Evolutionary conservation across 768 basidiomycete genomes (phyloP), one percentile per base, ranked within the genome.

Genomic region (Lactarius sanguifluus): DNA sequence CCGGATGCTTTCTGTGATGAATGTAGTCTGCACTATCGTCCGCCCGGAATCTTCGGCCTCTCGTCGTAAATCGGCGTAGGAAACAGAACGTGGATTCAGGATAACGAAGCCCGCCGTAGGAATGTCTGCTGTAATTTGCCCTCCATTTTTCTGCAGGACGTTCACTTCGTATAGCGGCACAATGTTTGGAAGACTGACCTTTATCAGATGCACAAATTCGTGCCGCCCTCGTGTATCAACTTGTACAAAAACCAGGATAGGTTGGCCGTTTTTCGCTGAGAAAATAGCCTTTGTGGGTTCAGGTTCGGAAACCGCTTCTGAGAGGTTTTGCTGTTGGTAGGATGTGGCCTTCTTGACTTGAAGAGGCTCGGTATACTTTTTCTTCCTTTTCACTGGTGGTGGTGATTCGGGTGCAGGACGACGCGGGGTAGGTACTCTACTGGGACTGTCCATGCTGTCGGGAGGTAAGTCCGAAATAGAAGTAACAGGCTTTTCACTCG

Each of bases 71-170:
- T 79, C 80, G 25, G 77, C 77, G 65, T 84, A 88, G 8, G 80
- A 80, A 69, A 80, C 81, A 20, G 84, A 82, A 30, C 80, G 79
- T 23, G 81, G 73, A 59, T 81, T 82, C 45, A 91, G 76, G 41
- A 92, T 80, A 15, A 82, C 79, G 72, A 83, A 89, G 72, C 89
- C 84, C 7, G 89, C 89, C 15, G 79, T 77, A 10, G 77, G 74
- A n/a, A 85, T 81, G 41, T 81, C 79, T 28, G 79, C 79, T 13
- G 80, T 80, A 59, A 90, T 85, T 66, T 73, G 80, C 10, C 90
- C 90, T 12, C 86, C 88, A 66, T 88, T 80, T 82, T 81, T 87
- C 90, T 92, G 72, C 13, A 16, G 52, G 32, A 50, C 15, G 38
- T 64, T 59, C 34, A 43, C 9, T 18, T 64, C 54, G 18, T 36